Conservation (phyloP, 2,329 filamentous ascomycete genomes). For the Tolypocladium album region DNA sequence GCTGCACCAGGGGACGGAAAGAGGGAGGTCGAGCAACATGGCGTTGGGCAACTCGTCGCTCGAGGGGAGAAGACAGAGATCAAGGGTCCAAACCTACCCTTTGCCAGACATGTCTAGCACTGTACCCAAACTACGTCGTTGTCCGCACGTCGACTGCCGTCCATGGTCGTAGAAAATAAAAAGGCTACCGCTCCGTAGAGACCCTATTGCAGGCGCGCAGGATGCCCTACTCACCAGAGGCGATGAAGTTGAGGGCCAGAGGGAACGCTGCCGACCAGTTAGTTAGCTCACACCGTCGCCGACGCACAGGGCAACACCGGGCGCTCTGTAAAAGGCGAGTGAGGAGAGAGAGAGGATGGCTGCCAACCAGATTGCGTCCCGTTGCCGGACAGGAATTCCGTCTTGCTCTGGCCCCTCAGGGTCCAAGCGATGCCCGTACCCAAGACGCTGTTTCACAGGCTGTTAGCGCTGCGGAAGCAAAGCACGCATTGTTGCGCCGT, state of each 20-base stretch:
- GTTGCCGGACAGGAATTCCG: constrained; percentile 64
- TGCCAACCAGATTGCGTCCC: constrained; percentile 73
- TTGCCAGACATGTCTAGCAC: constrained; percentile 7
- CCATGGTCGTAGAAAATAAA: constrained; percentile 12
- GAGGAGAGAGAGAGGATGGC: neutral
- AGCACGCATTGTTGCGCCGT: neutral
- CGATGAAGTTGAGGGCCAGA: constrained; percentile 80
- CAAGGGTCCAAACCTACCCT: constrained; percentile 33
- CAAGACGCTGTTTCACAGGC: constrained; percentile 38
- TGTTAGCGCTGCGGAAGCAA: constrained; percentile 7
- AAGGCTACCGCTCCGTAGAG: constrained; percentile 52
- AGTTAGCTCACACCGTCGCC: neutral
- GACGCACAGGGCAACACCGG: neutral
- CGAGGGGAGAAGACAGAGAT: constrained; percentile 22
- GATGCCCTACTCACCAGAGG: constrained; percentile 68
- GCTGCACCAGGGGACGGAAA: neutral
- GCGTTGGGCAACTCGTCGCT: neutral
- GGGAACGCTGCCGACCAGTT: constrained; percentile 49
- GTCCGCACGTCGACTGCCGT: neutral
- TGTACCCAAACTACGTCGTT: constrained; percentile 6
- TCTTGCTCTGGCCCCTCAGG: constrained; percentile 53
- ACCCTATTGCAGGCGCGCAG: constrained; percentile 1
- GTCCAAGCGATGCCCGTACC: constrained; percentile 50
- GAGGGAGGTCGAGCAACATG: neutral
- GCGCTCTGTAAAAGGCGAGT: neutral